phyloP scores from a whole-genome alignment of 2,329 filamentous ascomycete genomes.

The Fusarium sp. region DNA sequence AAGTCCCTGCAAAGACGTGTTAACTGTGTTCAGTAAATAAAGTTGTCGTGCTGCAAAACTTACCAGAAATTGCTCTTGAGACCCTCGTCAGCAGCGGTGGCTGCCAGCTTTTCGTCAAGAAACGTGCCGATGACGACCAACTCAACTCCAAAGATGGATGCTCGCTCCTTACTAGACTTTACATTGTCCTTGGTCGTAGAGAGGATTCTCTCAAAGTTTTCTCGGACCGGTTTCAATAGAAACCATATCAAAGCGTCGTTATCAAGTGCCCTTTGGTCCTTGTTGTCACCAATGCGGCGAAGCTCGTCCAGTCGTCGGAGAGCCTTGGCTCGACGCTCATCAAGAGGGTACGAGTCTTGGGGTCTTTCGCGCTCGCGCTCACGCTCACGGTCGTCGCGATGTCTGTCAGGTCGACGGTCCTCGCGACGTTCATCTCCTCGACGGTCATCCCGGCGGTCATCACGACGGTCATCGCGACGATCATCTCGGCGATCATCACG shows the following conservation, averaged over 20 bases:
- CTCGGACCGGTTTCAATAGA: slow-evolving; percentile 69
- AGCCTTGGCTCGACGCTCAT: slow-evolving; percentile 59
- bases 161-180: slow-evolving; percentile 71
- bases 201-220: slow-evolving; percentile 70
- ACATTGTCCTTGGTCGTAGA: slow-evolving; percentile 73
- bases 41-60: slow-evolving; percentile 43
- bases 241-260: slow-evolving; percentile 64
- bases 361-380: slow-evolving; percentile 44
- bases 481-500: slow-evolving; percentile 37
- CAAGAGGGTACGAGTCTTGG: slow-evolving; percentile 51
- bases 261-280: slow-evolving; percentile 61
- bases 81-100: slow-evolving; percentile 57
- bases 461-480: slow-evolving; percentile 29
- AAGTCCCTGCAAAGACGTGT: slow-evolving; percentile 56
- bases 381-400: slow-evolving; percentile 42
- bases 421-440: slow-evolving; percentile 38
- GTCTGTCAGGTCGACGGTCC: slow-evolving; percentile 38
- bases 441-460: slow-evolving; percentile 10
- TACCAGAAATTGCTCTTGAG: slow-evolving; percentile 66
- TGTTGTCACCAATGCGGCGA: slow-evolving; percentile 62
- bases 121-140: slow-evolving; percentile 73
- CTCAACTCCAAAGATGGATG: slow-evolving; percentile 71
- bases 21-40: slow-evolving; percentile 32
- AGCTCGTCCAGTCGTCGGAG: slow-evolving; percentile 59
- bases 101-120: slow-evolving; percentile 63